Evolutionary conservation across 306 rosid species (phyloP).

Genomic region (Pyrus bretschneideri): DNA sequence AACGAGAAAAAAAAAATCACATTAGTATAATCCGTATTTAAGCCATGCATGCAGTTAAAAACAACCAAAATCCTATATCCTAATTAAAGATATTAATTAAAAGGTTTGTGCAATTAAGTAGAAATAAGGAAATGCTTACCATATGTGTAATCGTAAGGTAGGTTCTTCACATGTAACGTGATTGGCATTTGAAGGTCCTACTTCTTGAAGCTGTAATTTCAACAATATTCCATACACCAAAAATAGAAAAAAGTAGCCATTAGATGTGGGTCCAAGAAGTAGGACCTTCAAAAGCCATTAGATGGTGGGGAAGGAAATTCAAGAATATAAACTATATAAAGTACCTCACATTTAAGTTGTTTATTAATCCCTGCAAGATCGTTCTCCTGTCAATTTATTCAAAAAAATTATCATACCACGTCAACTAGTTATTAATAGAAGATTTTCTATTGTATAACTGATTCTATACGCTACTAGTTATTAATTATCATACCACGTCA

Average conservation of each 20-base stretch:
- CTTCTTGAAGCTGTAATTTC: conserved; percentile 32
- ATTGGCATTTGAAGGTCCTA: neutral
- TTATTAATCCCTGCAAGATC: conserved; percentile 41
- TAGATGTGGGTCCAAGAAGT: too few species aligned
- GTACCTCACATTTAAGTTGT: conserved; percentile 54
- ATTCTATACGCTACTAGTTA: too few species aligned
- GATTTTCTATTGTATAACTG: too few species aligned
- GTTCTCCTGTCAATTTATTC: conserved; percentile 31
- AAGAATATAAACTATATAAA: neutral
- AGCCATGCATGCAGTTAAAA: too few species aligned
- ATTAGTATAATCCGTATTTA: too few species aligned
- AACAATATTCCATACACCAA: neutral
- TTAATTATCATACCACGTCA: neutral
- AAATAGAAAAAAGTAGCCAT: neutral
- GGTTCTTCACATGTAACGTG: neutral
- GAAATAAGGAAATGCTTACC: neutral
- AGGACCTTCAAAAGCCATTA: too few species aligned
- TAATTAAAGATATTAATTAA: too few species aligned
- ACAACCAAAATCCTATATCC: too few species aligned
- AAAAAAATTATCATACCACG: neutral
- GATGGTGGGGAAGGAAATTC: neutral
- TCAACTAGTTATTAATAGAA: too few species aligned
- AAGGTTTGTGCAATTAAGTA: too few species aligned
- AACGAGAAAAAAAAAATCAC: too few species aligned
- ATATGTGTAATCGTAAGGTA: neutral